Percentiles rank a stretch among this genome's conserved stretches.
Conservation (phyloP, 108 stramenopile genomes). For the Craspedostauros australis region DNA sequence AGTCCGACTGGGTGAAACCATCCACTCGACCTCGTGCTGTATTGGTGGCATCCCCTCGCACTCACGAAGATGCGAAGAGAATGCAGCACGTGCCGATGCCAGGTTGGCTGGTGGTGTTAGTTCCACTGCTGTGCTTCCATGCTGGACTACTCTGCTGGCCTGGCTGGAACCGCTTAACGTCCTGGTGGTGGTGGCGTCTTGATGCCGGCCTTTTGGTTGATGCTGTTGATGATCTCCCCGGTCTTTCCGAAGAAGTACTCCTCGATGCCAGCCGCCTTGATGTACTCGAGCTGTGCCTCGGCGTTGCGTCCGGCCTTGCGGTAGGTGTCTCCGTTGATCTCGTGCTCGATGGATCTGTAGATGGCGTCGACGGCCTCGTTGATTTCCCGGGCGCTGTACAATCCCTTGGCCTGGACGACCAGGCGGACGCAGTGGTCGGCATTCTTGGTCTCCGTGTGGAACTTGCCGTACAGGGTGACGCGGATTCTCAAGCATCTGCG, state of each 20-base stretch:
- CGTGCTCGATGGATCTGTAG: conserved; percentile 23
- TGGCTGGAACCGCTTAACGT: too few species aligned
- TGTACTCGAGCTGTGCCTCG: conserved; percentile 34
- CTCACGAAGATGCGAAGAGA: too few species aligned
- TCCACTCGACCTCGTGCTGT: too few species aligned
- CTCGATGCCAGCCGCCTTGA: conserved; percentile 32
- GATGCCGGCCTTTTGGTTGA: conserved; percentile 37
- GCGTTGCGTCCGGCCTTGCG: conserved; percentile 38
- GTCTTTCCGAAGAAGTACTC: conserved; percentile 32
- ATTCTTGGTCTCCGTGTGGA: conserved; percentile 39
- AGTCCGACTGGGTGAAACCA: too few species aligned
- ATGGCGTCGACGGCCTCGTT: conserved; percentile 30
- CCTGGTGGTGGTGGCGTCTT: conserved; percentile 31
- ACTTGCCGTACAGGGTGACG: conserved; percentile 30
- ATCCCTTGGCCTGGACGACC: conserved; percentile 31
- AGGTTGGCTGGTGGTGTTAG: too few species aligned
- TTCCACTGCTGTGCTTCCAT: too few species aligned
- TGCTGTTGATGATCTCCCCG: conserved; percentile 30
- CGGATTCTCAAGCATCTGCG: conserved; percentile 34
- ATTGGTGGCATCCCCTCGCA: too few species aligned
- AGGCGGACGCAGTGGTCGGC: conserved; percentile 36
- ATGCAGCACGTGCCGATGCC: too few species aligned
- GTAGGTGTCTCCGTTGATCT: conserved; percentile 33
- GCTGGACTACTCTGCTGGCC: too few species aligned
- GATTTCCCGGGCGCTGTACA: conserved; percentile 33